phyloP scores from a whole-genome alignment of 768 basidiomycete genomes.

The Collybia sordida region DNA sequence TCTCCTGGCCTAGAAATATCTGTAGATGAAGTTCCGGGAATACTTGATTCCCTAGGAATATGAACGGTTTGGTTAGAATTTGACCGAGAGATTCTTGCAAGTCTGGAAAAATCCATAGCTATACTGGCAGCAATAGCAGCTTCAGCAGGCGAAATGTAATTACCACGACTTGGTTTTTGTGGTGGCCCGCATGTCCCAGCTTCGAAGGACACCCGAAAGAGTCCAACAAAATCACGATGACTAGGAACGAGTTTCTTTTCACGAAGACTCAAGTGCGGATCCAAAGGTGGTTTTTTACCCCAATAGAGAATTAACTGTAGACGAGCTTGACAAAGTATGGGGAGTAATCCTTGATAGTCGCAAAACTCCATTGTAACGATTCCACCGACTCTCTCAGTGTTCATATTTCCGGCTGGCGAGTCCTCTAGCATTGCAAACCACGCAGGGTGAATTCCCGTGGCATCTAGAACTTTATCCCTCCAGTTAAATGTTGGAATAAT shows the following conservation, averaged over 20 bases:
- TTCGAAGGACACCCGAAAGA: too few relatives aligned
- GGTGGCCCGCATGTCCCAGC: too few relatives aligned
- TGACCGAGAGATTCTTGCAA: too few relatives aligned
- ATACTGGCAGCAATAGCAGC: too few relatives aligned
- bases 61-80: too few relatives aligned
- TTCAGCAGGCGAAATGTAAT: too few relatives aligned
- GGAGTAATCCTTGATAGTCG: not conserved
- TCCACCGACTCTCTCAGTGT: conserved; percentile 3
- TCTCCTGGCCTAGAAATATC: too few relatives aligned
- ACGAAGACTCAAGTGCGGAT: not conserved
- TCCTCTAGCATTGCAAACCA: conserved; percentile 10
- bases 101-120: too few relatives aligned
- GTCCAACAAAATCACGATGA: too few relatives aligned
- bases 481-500: not conserved
- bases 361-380: conserved; percentile 8
- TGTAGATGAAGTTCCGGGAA: not conserved
- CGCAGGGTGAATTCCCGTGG: conserved; percentile 3
- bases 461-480: conserved; percentile 3
- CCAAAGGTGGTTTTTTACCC: not conserved
- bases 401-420: conserved; percentile 5
- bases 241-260: not conserved
- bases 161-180: too few relatives aligned
- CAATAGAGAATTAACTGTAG: not conserved
- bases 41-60: not conserved
- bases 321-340: not conserved